phyloP scores from a whole-genome alignment of 306 rosid genomes.

The Cucurbita ficifolia region DNA sequence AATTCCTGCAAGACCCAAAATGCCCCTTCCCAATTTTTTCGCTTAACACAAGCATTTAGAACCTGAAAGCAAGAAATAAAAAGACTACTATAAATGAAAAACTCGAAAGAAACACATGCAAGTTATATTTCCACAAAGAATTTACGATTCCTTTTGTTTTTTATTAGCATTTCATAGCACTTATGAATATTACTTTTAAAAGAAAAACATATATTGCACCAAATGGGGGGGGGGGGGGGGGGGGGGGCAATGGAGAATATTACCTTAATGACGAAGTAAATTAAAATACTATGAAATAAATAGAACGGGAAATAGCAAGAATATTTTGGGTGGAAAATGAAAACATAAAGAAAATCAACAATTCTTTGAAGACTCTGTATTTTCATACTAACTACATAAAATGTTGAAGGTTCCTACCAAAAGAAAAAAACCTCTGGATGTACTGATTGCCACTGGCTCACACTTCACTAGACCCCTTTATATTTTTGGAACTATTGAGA shows the following conservation, averaged over 20 bases:
- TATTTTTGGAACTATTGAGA: neutral
- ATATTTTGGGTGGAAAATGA: neutral
- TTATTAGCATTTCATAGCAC: neutral
- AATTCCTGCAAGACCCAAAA: constrained; percentile 93
- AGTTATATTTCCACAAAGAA: neutral
- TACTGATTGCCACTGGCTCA: neutral
- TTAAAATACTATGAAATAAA: neutral
- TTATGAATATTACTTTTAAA: neutral
- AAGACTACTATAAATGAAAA: neutral
- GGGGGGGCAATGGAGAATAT: neutral
- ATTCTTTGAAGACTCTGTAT: neutral
- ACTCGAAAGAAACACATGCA: neutral
- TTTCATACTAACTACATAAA: neutral
- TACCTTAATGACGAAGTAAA: neutral
- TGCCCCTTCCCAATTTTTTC: constrained; percentile 91
- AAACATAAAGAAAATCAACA: neutral
- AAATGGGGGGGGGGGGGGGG: neutral
- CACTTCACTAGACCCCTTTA: neutral
- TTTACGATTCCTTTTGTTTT: neutral
- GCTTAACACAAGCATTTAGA: constrained; percentile 68
- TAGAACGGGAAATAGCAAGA: neutral
- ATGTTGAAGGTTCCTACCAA: neutral
- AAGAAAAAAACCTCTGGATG: neutral
- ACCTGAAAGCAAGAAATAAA: constrained; percentile 34
- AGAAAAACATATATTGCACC: neutral